phyloP scores from a whole-genome alignment of 768 basidiomycete genomes.

The Trametes gibbosa region DNA sequence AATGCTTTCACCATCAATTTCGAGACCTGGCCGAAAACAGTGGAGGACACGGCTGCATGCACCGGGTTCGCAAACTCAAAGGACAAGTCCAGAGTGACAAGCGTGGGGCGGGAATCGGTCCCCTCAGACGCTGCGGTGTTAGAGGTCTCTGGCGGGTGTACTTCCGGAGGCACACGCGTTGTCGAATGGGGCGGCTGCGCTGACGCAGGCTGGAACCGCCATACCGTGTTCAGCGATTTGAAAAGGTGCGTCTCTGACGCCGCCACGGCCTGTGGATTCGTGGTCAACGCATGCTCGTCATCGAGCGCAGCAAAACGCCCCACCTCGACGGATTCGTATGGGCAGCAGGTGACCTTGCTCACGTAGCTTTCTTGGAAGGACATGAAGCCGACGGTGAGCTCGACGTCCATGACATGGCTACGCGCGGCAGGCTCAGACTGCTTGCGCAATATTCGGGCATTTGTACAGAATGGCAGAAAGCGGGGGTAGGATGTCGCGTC shows the following conservation, averaged over 20 bases:
- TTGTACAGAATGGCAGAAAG: conserved; percentile 88
- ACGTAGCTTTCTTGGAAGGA: conserved; percentile 85
- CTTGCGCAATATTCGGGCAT: conserved; percentile 58
- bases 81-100: conserved; percentile 79
- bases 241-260: conserved; percentile 72
- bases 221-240: conserved; percentile 65
- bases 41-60: conserved; percentile 76
- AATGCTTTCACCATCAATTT: conserved; percentile 91
- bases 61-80: conserved; percentile 88
- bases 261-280: conserved; percentile 55
- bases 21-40: conserved; percentile 86
- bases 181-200: conserved; percentile 39
- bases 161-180: conserved; percentile 10
- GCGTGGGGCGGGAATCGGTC: conserved; percentile 49
- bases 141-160: background rate
- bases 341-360: conserved; percentile 78
- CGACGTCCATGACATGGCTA: conserved; percentile 67
- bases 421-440: conserved; percentile 26
- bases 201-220: conserved; percentile 68
- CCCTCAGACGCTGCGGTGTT: background rate
- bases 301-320: conserved; percentile 22
- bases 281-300: background rate
- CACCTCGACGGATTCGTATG: conserved; percentile 79
- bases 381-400: conserved; percentile 87
- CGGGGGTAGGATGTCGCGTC: conserved; percentile 82